These are phyloP conservation scores for Phoenix dactylifera DNA, from an alignment of 176 grass and related monocot genomes.

Conservation along the genomic window DNA sequence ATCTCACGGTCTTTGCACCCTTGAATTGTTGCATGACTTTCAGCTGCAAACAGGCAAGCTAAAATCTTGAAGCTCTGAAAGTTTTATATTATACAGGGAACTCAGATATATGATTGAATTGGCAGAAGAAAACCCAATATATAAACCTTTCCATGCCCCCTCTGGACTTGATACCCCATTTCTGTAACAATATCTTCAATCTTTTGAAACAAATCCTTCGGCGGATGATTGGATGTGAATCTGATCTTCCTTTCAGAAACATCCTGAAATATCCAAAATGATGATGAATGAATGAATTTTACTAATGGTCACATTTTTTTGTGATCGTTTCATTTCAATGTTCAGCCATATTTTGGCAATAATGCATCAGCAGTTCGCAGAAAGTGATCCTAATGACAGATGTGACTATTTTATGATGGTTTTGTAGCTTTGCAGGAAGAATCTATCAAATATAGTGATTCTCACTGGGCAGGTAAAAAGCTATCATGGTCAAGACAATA, in stretches of 20 bases:
- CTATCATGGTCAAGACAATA: too few species aligned
- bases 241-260: conserved; percentile 36
- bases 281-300: background rate
- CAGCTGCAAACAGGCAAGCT: conserved; percentile 27
- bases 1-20: conserved; percentile 29
- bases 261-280: background rate
- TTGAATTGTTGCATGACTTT: conserved; percentile 59
- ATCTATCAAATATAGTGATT: too few species aligned
- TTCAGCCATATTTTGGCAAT: too few species aligned
- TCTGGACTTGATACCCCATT: conserved; percentile 71
- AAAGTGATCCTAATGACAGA: too few species aligned
- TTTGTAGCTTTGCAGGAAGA: too few species aligned
- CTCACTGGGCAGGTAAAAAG: too few species aligned
- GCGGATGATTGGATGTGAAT: conserved; percentile 79
- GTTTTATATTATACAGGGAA: too few species aligned
- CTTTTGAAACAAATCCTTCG: conserved; percentile 74
- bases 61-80: too few species aligned
- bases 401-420: too few species aligned
- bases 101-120: too few species aligned
- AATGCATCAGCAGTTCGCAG: too few species aligned
- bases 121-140: background rate
- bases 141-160: conserved; percentile 58
- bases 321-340: conserved; percentile 1
- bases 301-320: background rate
- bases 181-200: conserved; percentile 53